Conservation (phyloP, 1,284 basidiomycete genomes). For the Chiua sp. region DNA sequence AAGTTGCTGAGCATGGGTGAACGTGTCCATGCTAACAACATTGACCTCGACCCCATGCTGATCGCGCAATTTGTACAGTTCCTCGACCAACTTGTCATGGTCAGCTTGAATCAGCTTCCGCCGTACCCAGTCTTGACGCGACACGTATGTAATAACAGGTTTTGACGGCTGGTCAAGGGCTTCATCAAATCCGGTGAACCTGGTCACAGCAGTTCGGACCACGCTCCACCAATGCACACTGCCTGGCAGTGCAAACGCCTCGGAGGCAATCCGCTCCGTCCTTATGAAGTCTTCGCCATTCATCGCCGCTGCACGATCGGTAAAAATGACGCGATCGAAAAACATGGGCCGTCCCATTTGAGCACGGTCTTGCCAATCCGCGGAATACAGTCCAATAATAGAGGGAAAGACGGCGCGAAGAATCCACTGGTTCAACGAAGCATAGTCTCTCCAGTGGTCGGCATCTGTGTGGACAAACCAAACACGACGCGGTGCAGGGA, state of each 20-base stretch:
- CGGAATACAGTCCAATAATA: slow-evolving; percentile 72
- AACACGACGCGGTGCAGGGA: slow-evolving; percentile 75
- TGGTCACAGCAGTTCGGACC: slow-evolving; percentile 73
- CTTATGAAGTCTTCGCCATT: slow-evolving; percentile 67
- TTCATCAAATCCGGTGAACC: slow-evolving; percentile 64
- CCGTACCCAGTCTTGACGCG: slow-evolving; percentile 85
- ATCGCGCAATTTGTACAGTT: slow-evolving; percentile 68
- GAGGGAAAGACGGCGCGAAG: slow-evolving; percentile 79
- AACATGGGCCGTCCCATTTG: slow-evolving; percentile 72
- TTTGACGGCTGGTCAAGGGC: slow-evolving; percentile 45
- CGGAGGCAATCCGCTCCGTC: slow-evolving; percentile 77
- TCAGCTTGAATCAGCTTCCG: slow-evolving; percentile 70
- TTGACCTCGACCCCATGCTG: slow-evolving; percentile 85
- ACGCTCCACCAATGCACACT: slow-evolving; percentile 84
- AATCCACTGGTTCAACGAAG: slow-evolving; percentile 83
- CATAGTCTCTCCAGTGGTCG: slow-evolving; percentile 87
- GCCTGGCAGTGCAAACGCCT: slow-evolving; percentile 75
- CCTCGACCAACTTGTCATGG: slow-evolving; percentile 68
- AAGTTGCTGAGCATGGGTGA: slow-evolving; percentile 81
- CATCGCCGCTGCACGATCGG: slow-evolving; percentile 85
- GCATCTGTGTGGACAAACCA: slow-evolving; percentile 77
- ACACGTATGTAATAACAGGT: slow-evolving; percentile 88
- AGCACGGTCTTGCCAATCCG: slow-evolving; percentile 82
- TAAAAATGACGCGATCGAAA: slow-evolving; percentile 83
- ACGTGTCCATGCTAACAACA: slow-evolving; percentile 81